Conservation (phyloP, 2,329 filamentous ascomycete genomes). For the Exophiala lecanii-corni region DNA sequence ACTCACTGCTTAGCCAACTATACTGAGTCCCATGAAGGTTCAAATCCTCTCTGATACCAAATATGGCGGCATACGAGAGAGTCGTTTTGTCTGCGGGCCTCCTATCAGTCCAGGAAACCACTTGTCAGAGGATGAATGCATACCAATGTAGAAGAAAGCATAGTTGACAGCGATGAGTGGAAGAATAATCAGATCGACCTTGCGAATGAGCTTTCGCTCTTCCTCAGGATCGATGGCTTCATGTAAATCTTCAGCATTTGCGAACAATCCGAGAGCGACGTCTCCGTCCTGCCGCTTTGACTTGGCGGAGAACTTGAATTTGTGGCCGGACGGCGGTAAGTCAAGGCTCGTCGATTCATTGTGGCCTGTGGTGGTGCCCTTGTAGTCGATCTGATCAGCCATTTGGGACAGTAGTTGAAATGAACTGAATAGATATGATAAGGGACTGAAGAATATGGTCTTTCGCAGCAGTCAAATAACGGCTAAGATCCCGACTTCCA, state of each 20-base stretch:
- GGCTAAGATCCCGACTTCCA: too few relatives aligned
- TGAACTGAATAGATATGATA: background rate
- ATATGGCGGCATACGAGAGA: constrained; percentile 56
- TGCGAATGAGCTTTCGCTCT: constrained; percentile 46
- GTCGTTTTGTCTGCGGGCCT: constrained; percentile 29
- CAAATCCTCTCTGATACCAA: constrained; percentile 58
- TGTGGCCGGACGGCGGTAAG: constrained; percentile 14
- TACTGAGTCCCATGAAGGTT: constrained; percentile 40
- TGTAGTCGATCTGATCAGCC: constrained; percentile 12
- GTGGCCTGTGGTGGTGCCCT: constrained; percentile 12
- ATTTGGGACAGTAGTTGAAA: too few relatives aligned
- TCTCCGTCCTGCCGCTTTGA: constrained; percentile 38
- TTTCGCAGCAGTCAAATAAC: too few relatives aligned
- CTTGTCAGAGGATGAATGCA: constrained; percentile 2
- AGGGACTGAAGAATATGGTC: background rate
- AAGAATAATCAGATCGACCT: constrained; percentile 58
- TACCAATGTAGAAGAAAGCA: constrained; percentile 48
- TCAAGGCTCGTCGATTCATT: constrained; percentile 14
- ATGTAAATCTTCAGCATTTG: constrained; percentile 44
- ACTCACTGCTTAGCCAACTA: constrained; percentile 45
- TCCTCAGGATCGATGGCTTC: constrained; percentile 44
- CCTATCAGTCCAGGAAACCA: constrained; percentile 1
- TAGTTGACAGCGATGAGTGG: constrained; percentile 53
- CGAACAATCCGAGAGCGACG: constrained; percentile 49
- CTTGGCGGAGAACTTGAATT: constrained; percentile 22